These are phyloP conservation scores for Bipolaris zeicola DNA, from an alignment of 2,329 filamentous ascomycete species.

Conservation along the genomic window DNA sequence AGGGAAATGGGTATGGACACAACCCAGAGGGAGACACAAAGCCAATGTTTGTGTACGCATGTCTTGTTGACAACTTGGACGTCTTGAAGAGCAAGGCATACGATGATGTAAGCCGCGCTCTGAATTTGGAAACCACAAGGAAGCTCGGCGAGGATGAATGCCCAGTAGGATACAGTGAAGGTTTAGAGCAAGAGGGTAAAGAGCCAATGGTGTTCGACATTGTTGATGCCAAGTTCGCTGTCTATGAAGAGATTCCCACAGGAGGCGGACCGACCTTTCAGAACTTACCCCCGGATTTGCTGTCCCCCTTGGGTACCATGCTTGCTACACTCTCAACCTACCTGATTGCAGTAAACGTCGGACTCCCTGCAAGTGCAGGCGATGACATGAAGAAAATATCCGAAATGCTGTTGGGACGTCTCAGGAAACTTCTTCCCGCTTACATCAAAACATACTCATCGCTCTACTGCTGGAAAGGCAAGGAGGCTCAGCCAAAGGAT, in stretches of 20 bases:
- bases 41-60: constrained; percentile 4
- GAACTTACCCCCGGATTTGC: neutral
- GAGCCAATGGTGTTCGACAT: constrained; percentile 4
- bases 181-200: neutral
- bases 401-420: too few relatives aligned
- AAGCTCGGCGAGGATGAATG: neutral
- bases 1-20: neutral
- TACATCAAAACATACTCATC: neutral
- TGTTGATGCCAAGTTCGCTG: constrained; percentile 1
- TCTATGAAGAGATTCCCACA: neutral
- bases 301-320: neutral
- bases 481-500: constrained; percentile 20
- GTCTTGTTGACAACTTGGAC: neutral
- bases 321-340: neutral
- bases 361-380: neutral
- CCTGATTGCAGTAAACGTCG: neutral
- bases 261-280: neutral
- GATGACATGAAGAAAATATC: neutral
- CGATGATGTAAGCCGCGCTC: neutral
- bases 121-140: constrained; percentile 5
- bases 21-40: neutral
- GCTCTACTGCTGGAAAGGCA: constrained; percentile 16
- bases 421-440: neutral
- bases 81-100: constrained; percentile 1
- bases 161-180: neutral